phyloP scores from a whole-genome alignment of 2,329 filamentous ascomycete species.

The Bipolaris oryzae region DNA sequence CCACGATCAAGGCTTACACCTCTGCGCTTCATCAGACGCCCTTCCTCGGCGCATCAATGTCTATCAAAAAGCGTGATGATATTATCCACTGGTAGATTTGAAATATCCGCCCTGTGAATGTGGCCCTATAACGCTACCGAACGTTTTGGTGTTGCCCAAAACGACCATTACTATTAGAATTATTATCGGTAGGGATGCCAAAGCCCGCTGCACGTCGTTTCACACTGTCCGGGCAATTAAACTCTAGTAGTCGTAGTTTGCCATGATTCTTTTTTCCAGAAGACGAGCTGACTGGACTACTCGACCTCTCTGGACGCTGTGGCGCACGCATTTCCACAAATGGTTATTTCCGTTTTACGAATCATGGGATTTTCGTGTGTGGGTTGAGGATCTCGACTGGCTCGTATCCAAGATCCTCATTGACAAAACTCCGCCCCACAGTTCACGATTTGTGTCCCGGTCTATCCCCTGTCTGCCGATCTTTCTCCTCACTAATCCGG shows the following conservation, averaged over 20 bases:
- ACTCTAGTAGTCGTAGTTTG: constrained; percentile 13
- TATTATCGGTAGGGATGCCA: constrained; percentile 9
- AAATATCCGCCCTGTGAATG: neutral
- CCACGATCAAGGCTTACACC: constrained; percentile 32
- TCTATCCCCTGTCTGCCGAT: constrained; percentile 15
- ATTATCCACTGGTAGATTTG: neutral
- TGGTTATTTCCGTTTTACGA: neutral
- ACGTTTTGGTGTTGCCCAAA: neutral
- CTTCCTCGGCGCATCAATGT: constrained; percentile 44
- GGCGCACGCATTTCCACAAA: constrained; percentile 5
- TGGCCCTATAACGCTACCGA: neutral
- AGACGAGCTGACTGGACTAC: constrained; percentile 1
- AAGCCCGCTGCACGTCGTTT: constrained; percentile 13
- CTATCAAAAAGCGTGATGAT: constrained; percentile 38
- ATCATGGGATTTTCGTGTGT: neutral
- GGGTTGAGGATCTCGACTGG: neutral
- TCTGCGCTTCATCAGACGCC: constrained; percentile 37
- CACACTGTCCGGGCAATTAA: constrained; percentile 13
- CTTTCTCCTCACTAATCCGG: constrained; percentile 17
- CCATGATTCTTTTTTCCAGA: constrained; percentile 7
- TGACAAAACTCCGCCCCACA: constrained; percentile 1
- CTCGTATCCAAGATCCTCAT: constrained; percentile 2
- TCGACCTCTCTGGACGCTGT: neutral
- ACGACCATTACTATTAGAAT: neutral
- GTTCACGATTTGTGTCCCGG: constrained; percentile 6